phyloP scores from a whole-genome alignment of 2,329 filamentous ascomycete species.

The Aschersonia sp. region DNA sequence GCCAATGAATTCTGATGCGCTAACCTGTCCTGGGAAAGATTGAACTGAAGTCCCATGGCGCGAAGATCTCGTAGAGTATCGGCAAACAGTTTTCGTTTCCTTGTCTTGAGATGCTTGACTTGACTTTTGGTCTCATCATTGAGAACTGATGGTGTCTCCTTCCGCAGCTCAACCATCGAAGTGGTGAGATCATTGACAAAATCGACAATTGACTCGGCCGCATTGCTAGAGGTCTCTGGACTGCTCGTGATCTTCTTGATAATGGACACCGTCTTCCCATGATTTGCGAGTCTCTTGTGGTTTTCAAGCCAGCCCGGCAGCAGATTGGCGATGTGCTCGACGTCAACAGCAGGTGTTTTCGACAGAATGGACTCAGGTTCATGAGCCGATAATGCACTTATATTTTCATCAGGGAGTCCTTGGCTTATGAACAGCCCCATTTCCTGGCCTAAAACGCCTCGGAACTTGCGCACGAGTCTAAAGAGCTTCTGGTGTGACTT shows the following conservation, averaged over 20 bases:
- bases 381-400: constrained; percentile 5
- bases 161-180: constrained; percentile 59
- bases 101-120: constrained; percentile 78
- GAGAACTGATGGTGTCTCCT: constrained; percentile 66
- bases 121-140: constrained; percentile 75
- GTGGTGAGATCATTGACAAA: constrained; percentile 57
- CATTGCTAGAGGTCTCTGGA: constrained; percentile 36
- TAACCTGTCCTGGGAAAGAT: constrained; percentile 60
- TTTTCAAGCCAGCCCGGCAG: constrained; percentile 25
- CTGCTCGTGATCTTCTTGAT: constrained; percentile 53
- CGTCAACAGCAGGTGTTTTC: constrained; percentile 6
- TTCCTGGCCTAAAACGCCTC: constrained; percentile 61
- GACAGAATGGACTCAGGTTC: constrained; percentile 1
- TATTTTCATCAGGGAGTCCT: constrained; percentile 39
- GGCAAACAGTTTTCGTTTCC: constrained; percentile 80
- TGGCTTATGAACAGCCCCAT: constrained; percentile 49
- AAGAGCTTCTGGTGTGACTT: constrained; percentile 88
- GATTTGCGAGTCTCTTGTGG: constrained; percentile 56
- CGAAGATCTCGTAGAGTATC: constrained; percentile 73
- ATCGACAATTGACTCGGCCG: constrained; percentile 43
- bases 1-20: constrained; percentile 59
- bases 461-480: constrained; percentile 81
- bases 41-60: constrained; percentile 80
- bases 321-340: constrained; percentile 9
- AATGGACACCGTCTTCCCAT: constrained; percentile 52